Evolutionary conservation across 768 basidiomycete genomes (phyloP), one percentile per base, ranked within the genome.

Genomic region (Amanita phalloides): DNA sequence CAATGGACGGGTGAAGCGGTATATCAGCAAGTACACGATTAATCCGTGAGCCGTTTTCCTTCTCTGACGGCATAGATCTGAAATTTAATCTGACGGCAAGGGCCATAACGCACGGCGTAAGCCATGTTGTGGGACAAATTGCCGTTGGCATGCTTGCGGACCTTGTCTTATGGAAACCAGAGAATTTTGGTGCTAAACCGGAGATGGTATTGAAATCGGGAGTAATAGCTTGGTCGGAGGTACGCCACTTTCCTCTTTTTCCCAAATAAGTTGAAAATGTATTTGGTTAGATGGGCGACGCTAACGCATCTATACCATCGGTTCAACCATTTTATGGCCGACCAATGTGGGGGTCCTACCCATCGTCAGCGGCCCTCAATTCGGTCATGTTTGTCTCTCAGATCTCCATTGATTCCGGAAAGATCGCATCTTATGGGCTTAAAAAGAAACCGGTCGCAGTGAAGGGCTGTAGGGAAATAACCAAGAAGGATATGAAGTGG

Each of bases 131-230:
- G 33, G 96, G 96, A 1, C 84, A 92, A 49, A 69, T 99, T 54
- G 80, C 82, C 1, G 73, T 78, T 3, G 91, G 90, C 14, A 84
- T 78, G 25, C 76, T 99, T 43, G 96, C 95, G 0, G 96, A 99
- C 64, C 77, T 99, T 39, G 94, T 97, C 0, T 73, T 98, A 0
- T 99, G 96, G 96, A 86, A 84, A 66, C 91, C 93, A 0, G 86
- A 90, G 63, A 84, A 86, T 62, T 98, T 98, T 65, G 96, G 95
- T 2, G 72, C 84, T 1, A 86, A 90, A 60, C 95, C 96, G 0
- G 89, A 94, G 63, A 86, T 91, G 86, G 84, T 98, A 39, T 72
- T 98, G 56, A 99, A 98, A 66, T 88, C 89, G 7, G 96, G 96
- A 21, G 83, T 96, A 6, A 94, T 98, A 58, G 90, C 77, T 9